Percentiles rank a stretch among this genome's conserved stretches.
These are phyloP conservation scores for Cyphellophora attinorum DNA, from an alignment of 2,329 filamentous ascomycete species.

Conservation along the genomic window DNA sequence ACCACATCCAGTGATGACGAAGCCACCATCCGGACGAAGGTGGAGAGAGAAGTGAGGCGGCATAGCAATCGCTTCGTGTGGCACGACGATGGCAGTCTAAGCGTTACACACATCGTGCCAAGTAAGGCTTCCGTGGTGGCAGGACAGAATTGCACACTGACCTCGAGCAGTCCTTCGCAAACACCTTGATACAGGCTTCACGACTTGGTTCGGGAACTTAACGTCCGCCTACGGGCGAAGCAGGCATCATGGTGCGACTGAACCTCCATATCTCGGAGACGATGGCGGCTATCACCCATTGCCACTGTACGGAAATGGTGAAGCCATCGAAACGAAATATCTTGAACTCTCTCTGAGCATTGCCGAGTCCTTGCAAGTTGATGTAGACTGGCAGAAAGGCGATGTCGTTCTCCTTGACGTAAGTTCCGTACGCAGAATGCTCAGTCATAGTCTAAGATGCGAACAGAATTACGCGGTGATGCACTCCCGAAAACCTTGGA, in stretches of 20 bases:
- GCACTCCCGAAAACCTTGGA: background rate
- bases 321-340: slow-evolving; percentile 1
- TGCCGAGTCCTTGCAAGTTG: background rate
- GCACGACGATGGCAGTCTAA: slow-evolving; percentile 2
- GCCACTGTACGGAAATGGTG: background rate
- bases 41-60: background rate
- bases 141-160: no score
- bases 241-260: slow-evolving; percentile 1
- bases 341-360: background rate
- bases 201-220: background rate
- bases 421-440: background rate
- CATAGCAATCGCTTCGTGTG: slow-evolving; percentile 1
- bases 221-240: background rate
- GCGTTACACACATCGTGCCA: background rate
- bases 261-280: background rate
- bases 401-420: slow-evolving; percentile 3
- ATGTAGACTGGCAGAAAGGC: slow-evolving; percentile 1
- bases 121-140: background rate
- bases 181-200: background rate
- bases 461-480: background rate
- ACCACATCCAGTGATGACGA: background rate
- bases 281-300: slow-evolving; percentile 1
- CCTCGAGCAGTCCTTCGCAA: background rate
- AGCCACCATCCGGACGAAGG: background rate
- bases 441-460: background rate